Evolutionary conservation across 2,329 filamentous ascomycete species (phyloP).

Genomic region (Ophioceras dolichostomum): DNA sequence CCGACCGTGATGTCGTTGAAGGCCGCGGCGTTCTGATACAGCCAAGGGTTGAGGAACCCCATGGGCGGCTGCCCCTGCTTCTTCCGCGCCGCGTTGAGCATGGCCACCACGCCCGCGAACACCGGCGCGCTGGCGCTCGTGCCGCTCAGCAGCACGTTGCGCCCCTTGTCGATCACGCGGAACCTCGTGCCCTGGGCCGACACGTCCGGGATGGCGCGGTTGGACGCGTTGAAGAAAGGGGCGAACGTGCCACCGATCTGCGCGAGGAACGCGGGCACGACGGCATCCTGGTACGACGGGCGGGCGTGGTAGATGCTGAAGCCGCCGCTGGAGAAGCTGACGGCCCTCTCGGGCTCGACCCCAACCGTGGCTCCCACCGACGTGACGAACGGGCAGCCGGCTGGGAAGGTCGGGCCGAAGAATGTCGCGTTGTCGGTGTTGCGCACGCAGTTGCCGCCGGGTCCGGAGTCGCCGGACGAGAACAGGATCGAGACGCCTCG

Average conservation of each 20-base stretch:
- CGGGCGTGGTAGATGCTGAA: conserved; percentile 32
- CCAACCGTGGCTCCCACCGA: conserved; percentile 45
- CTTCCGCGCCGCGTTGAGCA: conserved; percentile 27
- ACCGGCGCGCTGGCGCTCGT: conserved; percentile 26
- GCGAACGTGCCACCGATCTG: conserved; percentile 28
- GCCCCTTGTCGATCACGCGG: conserved; percentile 13
- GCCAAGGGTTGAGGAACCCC: conserved; percentile 23
- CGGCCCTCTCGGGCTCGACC: conserved; percentile 13
- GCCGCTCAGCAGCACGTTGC: conserved; percentile 9
- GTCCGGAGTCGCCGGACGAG: conserved; percentile 45
- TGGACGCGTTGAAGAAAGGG: conserved; percentile 26
- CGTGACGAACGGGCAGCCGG: conserved; percentile 26
- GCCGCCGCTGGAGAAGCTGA: conserved; percentile 24
- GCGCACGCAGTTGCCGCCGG: conserved; percentile 48
- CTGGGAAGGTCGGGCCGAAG: conserved; percentile 25
- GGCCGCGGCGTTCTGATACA: conserved; percentile 18
- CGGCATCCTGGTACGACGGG: conserved; percentile 26
- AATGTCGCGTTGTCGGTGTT: conserved; percentile 29
- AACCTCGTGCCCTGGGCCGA: conserved; percentile 36
- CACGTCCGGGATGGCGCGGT: conserved; percentile 36
- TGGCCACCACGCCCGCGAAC: conserved; percentile 26
- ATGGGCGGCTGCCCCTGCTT: conserved; percentile 19
- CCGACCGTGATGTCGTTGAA: conserved; percentile 17
- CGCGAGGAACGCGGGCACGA: conserved; percentile 24
- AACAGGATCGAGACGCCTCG: conserved; percentile 56